Evolutionary conservation across 1,284 basidiomycete species (phyloP), one percentile per base, ranked within the genome.

Genomic region (Sporisorium reilianum): DNA sequence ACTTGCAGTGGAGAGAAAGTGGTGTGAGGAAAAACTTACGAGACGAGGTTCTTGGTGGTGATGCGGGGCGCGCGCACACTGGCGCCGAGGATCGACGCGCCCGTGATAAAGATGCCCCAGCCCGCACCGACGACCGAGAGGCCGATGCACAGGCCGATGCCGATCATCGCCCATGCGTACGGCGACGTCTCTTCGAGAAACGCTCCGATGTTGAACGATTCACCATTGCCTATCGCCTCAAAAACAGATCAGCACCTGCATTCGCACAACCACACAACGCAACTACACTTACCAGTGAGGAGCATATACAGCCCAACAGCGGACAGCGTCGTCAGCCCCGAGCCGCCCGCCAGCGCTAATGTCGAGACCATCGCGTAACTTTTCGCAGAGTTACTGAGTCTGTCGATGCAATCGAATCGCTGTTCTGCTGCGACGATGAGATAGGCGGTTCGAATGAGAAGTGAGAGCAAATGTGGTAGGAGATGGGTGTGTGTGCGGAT

Each of bases 101-200:
- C 96, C 2, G 96, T 98, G 69, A 98, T 88, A 87, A 97, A 95
- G 86, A 99, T 99, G 59, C 96, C 96, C 96, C 96, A 98, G 86
- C 93, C 96, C 49, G 96, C 96, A 64, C 96, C 97, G 6, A 95
- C 87, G 7, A 97, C 95, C 79, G 93, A 95, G 49, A 99, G 85
- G 3, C 97, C 96, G 68, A 97, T 94, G 84, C 94, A 97, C 45
- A 98, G 88, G 36, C 92, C 95, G 64, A 98, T 92, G 10, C 96
- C 96, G 5, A 91, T 89, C 66, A 94, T 89, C 0, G 92, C 95
- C 94, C 94, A 98, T 22, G 91, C 90, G 85, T 94, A 97, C 0
- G 97, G 97, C 82, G 91, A 94, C 14, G 93, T 91, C 87, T 97
- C 92, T 83, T 95, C 94, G 42, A 99, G 89, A 88, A 98, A 97